phyloP scores from a whole-genome alignment of 208 protist species.

The Leishmania mexicana region DNA sequence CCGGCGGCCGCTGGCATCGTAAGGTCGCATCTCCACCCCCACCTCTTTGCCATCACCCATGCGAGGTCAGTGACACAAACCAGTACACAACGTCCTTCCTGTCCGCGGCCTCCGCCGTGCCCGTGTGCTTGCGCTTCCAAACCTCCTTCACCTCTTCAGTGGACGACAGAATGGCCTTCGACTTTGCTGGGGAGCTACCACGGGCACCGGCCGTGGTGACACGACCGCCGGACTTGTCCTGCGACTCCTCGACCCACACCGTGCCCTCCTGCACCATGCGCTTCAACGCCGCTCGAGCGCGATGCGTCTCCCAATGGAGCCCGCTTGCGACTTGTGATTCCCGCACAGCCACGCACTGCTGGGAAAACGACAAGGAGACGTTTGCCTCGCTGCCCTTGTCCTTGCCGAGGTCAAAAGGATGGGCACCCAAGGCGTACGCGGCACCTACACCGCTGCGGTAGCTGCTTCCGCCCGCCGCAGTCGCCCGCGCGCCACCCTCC shows the following conservation, averaged over 20 bases:
- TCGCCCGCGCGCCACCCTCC: neutral
- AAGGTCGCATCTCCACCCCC: neutral
- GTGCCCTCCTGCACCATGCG: slow-evolving; percentile 80
- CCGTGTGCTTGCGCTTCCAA: slow-evolving; percentile 18
- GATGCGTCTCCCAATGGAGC: slow-evolving; percentile 72
- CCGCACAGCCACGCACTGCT: slow-evolving; percentile 61
- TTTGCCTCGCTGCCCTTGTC: slow-evolving; percentile 1
- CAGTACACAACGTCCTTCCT: slow-evolving; percentile 47
- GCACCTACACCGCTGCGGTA: slow-evolving; percentile 41
- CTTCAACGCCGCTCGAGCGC: slow-evolving; percentile 56
- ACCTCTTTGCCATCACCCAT: slow-evolving; percentile 7
- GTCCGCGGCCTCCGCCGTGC: neutral
- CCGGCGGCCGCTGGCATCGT: neutral
- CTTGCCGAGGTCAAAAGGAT: slow-evolving; percentile 33
- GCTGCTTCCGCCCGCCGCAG: neutral
- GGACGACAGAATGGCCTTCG: slow-evolving; percentile 11
- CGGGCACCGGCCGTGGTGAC: neutral
- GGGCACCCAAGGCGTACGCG: slow-evolving; percentile 52
- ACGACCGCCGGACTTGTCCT: neutral
- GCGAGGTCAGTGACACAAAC: slow-evolving; percentile 53
- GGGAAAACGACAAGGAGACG: slow-evolving; percentile 36
- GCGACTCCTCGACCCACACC: slow-evolving; percentile 72
- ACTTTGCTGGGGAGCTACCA: neutral
- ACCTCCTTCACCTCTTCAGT: slow-evolving; percentile 31
- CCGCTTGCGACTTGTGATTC: slow-evolving; percentile 40